A percentile compares a stretch with the other conserved stretches of the same genome.
These are phyloP conservation scores for Zoysia japonica DNA, from an alignment of 176 grass and related monocot genomes.

Conservation along the genomic window DNA sequence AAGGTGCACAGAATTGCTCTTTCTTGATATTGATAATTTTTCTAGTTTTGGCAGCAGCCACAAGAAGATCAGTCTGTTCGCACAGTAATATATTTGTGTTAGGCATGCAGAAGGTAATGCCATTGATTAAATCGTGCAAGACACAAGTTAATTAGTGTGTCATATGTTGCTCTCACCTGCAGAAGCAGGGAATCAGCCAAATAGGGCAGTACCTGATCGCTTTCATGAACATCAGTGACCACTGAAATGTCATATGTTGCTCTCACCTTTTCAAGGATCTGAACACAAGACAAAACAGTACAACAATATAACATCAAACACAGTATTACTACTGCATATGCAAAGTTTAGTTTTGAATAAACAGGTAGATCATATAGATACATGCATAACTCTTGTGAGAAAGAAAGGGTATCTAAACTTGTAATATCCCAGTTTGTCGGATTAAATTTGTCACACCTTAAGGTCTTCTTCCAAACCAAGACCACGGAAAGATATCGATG, in stretches of 20 bases:
- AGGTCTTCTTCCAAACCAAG: conserved; percentile 91
- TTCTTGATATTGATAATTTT: conserved; percentile 99
- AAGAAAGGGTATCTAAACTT: conserved; percentile 3
- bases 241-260: conserved; percentile 73
- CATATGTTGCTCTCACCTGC: no score
- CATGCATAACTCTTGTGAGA: background rate
- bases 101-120: background rate
- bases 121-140: background rate
- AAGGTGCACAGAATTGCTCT: conserved; percentile 94
- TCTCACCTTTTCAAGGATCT: conserved; percentile 99
- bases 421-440: background rate
- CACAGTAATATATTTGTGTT: conserved; percentile 33
- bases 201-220: conserved; percentile 60
- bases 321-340: background rate
- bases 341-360: background rate
- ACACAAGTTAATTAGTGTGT: no score
- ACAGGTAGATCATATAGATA: background rate
- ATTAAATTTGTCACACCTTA: conserved; percentile 46
- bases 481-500: conserved; percentile 88
- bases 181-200: conserved; percentile 8
- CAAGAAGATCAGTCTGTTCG: conserved; percentile 87
- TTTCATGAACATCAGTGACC: conserved; percentile 95
- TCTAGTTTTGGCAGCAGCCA: conserved; percentile 86
- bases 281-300: conserved; percentile 13
- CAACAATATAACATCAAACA: conserved; percentile 13